A percentile compares a stretch with the other conserved stretches of the same genome.
Evolutionary conservation across 805 yeast species (phyloP).

Genomic region (Wickerhamiella azymoides): DNA sequence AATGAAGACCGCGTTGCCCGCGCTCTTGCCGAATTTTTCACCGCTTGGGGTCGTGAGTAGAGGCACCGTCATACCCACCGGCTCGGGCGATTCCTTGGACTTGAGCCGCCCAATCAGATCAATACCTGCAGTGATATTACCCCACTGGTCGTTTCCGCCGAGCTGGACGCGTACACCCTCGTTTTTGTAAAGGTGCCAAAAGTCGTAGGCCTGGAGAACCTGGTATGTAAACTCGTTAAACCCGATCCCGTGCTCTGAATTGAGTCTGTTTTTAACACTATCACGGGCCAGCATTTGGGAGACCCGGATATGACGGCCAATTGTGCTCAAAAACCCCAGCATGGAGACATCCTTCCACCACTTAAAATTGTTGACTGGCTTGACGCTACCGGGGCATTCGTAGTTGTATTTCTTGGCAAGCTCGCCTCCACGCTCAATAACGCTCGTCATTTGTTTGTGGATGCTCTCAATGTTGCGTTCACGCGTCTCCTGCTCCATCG

Average conservation of each 20-base stretch:
- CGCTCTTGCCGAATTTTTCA: slow-evolving; percentile 90
- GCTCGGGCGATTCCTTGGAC: slow-evolving; percentile 16
- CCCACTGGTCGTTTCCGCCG: slow-evolving; percentile 98
- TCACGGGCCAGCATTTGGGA: slow-evolving; percentile 82
- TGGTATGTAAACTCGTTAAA: slow-evolving; percentile 93
- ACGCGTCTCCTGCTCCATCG: slow-evolving; percentile 40
- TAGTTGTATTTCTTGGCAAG: slow-evolving; percentile 43
- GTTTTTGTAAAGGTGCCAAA: slow-evolving; percentile 57
- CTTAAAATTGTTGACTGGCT: slow-evolving; percentile 46
- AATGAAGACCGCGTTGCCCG: slow-evolving; percentile 90
- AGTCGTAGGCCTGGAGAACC: slow-evolving; percentile 84
- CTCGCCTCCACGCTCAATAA: slow-evolving; percentile 46
- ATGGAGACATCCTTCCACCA: slow-evolving; percentile 81
- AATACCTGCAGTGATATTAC: slow-evolving; percentile 90
- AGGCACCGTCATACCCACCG: slow-evolving; percentile 80
- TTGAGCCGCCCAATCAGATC: slow-evolving; percentile 57
- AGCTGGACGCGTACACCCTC: slow-evolving; percentile 55
- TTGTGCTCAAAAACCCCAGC: slow-evolving; percentile 61
- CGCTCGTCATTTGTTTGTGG: slow-evolving; percentile 42
- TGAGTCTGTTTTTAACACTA: slow-evolving; percentile 62
- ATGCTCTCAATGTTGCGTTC: slow-evolving; percentile 45
- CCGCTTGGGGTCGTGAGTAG: slow-evolving; percentile 77
- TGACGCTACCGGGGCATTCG: slow-evolving; percentile 28
- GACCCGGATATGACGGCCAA: slow-evolving; percentile 68
- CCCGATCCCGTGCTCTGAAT: slow-evolving; percentile 64